Evolutionary conservation across 257 asterid species (phyloP).

Genomic region (Linderniella brevidens): DNA sequence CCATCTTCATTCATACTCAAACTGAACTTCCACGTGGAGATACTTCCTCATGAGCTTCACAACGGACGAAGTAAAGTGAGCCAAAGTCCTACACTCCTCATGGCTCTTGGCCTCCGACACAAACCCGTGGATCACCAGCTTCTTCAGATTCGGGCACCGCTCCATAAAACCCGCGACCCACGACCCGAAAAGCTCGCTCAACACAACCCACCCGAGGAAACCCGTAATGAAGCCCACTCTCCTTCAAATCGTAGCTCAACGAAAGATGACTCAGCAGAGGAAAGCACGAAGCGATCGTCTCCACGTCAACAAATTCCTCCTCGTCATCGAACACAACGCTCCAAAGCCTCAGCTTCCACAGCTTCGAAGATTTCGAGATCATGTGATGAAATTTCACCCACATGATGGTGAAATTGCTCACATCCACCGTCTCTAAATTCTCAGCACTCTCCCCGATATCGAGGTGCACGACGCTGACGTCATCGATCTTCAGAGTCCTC

Average conservation of each 20-base stretch:
- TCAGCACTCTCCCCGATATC: slow-evolving; percentile 65
- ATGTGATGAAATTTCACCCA: slow-evolving; percentile 72
- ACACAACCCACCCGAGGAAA: slow-evolving; percentile 67
- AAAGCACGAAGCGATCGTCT: slow-evolving; percentile 57
- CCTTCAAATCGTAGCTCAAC: slow-evolving; percentile 49
- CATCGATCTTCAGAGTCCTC: slow-evolving; percentile 51
- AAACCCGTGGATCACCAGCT: slow-evolving; percentile 54
- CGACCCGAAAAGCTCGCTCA: slow-evolving; percentile 37
- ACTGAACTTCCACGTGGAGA: slow-evolving; percentile 48
- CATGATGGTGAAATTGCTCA: slow-evolving; percentile 67
- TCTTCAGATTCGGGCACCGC: slow-evolving; percentile 50
- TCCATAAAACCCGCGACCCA: slow-evolving; percentile 66
- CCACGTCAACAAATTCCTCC: slow-evolving; percentile 69
- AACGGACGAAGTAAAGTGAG: slow-evolving; percentile 50
- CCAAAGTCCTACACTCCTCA: slow-evolving; percentile 55
- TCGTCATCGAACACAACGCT: slow-evolving; percentile 74
- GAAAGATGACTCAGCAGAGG: slow-evolving; percentile 50
- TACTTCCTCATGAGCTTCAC: slow-evolving; percentile 56
- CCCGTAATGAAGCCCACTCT: slow-evolving; percentile 41
- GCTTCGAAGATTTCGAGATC: slow-evolving; percentile 52
- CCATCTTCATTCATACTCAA: slow-evolving; percentile 33
- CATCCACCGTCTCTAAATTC: slow-evolving; percentile 67
- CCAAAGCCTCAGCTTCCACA: slow-evolving; percentile 67
- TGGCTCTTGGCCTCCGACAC: slow-evolving; percentile 67
- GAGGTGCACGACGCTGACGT: slow-evolving; percentile 76